These are phyloP conservation scores for Hemisphaericaspora subhashii DNA, from an alignment of 1,139 yeast genomes.

Conservation along the genomic window DNA sequence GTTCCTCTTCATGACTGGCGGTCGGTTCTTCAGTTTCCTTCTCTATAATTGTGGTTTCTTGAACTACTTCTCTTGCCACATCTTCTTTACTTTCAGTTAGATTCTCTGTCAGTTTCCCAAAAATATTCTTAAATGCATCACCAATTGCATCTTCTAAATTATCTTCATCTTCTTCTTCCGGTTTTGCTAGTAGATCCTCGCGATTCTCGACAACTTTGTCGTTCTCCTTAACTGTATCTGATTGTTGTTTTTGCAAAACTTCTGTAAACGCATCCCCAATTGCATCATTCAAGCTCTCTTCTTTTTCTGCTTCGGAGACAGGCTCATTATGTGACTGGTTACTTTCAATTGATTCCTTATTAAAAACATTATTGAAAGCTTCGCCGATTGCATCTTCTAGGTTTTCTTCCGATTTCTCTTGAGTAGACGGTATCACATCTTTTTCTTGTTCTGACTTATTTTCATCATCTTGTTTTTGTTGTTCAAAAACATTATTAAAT, in stretches of 20 bases:
- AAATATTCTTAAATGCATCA: conserved; percentile 15
- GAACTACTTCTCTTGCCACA: background rate
- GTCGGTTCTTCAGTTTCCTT: background rate
- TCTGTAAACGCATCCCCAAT: conserved; percentile 24
- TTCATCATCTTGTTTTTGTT: background rate
- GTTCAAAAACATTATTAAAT: conserved; percentile 11
- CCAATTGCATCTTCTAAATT: conserved; percentile 24
- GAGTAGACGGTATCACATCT: background rate
- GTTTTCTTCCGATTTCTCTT: conserved; percentile 13
- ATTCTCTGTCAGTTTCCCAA: background rate
- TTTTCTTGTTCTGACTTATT: background rate
- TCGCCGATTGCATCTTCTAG: conserved; percentile 27
- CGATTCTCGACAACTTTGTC: background rate
- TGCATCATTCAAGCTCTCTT: conserved; percentile 22
- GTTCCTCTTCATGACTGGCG: conserved; percentile 17
- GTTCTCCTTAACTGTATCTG: no score
- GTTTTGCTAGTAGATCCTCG: background rate
- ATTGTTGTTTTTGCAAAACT: conserved; percentile 1
- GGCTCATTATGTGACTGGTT: no score
- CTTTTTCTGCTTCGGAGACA: background rate
- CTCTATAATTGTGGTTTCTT: background rate
- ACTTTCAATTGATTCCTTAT: conserved; percentile 21
- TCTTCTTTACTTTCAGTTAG: background rate
- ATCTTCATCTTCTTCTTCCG: conserved; percentile 2
- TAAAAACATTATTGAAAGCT: conserved; percentile 18